A percentile compares a stretch with the other conserved stretches of the same genome.
Evolutionary conservation across 768 basidiomycete genomes (phyloP).

Genomic region (Candolleomyces eurysporus): DNA sequence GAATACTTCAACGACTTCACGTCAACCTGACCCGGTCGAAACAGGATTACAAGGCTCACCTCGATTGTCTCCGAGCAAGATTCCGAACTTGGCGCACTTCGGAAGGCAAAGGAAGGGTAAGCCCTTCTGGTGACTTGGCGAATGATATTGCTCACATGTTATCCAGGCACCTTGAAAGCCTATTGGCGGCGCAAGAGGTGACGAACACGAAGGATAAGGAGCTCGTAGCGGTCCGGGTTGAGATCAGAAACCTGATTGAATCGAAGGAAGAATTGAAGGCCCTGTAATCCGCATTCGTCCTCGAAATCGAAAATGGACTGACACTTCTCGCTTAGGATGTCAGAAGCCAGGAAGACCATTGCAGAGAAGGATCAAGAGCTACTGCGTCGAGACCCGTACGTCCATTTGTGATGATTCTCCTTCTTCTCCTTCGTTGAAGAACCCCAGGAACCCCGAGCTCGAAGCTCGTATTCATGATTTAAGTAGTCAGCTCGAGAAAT

Average conservation of each 20-base stretch:
- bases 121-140: neutral
- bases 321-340: slow-evolving; percentile 13
- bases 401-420: neutral
- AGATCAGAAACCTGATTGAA: slow-evolving; percentile 20
- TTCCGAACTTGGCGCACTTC: slow-evolving; percentile 13
- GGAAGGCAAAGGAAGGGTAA: slow-evolving; percentile 20
- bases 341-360: slow-evolving; percentile 21
- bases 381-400: slow-evolving; percentile 10
- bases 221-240: slow-evolving; percentile 16
- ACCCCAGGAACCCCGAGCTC: slow-evolving; percentile 9
- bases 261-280: slow-evolving; percentile 26
- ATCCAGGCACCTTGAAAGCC: slow-evolving; percentile 18
- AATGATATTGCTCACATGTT: neutral
- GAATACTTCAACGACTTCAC: neutral
- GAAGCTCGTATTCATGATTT: slow-evolving; percentile 10
- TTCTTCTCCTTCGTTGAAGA: neutral
- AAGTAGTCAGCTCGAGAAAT: slow-evolving; percentile 5
- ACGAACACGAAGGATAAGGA: slow-evolving; percentile 26
- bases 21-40: neutral
- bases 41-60: slow-evolving; percentile 13
- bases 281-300: slow-evolving; percentile 15
- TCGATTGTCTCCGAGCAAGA: slow-evolving; percentile 8
- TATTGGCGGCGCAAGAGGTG: slow-evolving; percentile 20
- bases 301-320: neutral
- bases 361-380: slow-evolving; percentile 19